Evolutionary conservation across 352 stramenopile species (phyloP), one percentile per base, ranked within the genome.

Genomic region (Phytophthora fragariae): DNA sequence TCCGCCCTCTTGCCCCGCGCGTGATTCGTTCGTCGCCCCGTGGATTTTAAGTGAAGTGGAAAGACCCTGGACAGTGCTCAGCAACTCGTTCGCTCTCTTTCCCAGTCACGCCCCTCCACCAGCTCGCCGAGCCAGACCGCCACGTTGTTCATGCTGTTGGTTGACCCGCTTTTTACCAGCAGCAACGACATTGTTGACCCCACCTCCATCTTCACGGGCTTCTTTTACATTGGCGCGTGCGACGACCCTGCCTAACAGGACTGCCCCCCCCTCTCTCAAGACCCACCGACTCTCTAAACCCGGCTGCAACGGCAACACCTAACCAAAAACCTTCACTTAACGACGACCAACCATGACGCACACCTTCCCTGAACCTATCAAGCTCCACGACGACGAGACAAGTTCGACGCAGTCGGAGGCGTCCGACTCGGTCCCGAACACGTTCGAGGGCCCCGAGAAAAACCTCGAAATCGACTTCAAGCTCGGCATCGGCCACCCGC

Each of bases 391-490:
- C 65, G 86, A 93, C 72, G 85, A 94, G 72, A 83, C 90, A 55
- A 89, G 85, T 64, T 93, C 85, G 58, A 93, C 87, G 60, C 82
- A 92, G 57, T 92, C 85, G 21, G 85, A 92, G 46, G 65, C 76
- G 29, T 94, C 85, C 11, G 84, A 92, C 57, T 52, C 76, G 14
- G 68, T 81, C 37, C 75, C 78, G 21, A 95, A 94, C 79, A 95
- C 87, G 47, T 99, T 99, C 80, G 98, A 99, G 81, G 98, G 98
- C 4, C 98, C 98, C 2, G 97, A 99, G 77, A 99, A 99, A 83
- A 99, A 98, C 78, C 87, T 98, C 58, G 91, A 98, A 76, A 97
- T 97, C 68, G 92, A 98, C 78, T 99, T 99, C 80, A 86, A 86
- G 64, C 62, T 83, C 19, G 77, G 79, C 17, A 78, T 91, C 50